Base-by-base conservation (phyloP, 768 basidiomycete species). In the Trametes coccinea region DNA sequence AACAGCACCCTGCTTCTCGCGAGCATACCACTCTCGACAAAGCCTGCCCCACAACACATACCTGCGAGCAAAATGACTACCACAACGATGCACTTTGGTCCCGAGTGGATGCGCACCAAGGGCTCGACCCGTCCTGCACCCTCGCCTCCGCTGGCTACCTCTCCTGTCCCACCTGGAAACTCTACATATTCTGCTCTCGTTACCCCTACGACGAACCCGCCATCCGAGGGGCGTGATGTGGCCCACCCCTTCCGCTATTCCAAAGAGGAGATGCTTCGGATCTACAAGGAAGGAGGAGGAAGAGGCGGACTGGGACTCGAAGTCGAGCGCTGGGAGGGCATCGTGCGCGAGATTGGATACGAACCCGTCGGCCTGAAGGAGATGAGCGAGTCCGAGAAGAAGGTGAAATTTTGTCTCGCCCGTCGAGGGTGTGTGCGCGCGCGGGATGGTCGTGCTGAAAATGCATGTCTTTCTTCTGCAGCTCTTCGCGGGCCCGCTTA, bases 81-180 rank as follows among this genome's bases (percentile, higher is more conserved):
- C 64, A 80, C 82, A 30, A 87, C 90, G 10, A 89, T 93, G 85
- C 92, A 93, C 74, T 93, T 93, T 80, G 92, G 90, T 70, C 92
- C 92, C 49, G 92, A 93, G 77, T 93, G 92, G 92, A 93, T 93
- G 92, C 86, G 92, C 69, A 83, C 86, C 66, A 92, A 92, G 63
- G 83, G 81, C 47, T 67, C 71, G 80, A 63, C 84, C 81, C 70
- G 75, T 79, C 45, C 86, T 80, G 64, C 79, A 73, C 53, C 89
- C 2, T 84, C 88, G 29, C 87, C 87, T 31, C 83, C 82, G 41
- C 72, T 74, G 60, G 60, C 70, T 30, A 66, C 73, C 34, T 73
- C 72, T 66, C 72, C 70, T 59, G 74, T 74, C 56, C 74, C 74
- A 55, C 79, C 81, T 61, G 82, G 77, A 75, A 80, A 79, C 73